These are phyloP conservation scores for Elymus sibiricus DNA, from an alignment of 176 grass and related monocot species.

Conservation along the genomic window DNA sequence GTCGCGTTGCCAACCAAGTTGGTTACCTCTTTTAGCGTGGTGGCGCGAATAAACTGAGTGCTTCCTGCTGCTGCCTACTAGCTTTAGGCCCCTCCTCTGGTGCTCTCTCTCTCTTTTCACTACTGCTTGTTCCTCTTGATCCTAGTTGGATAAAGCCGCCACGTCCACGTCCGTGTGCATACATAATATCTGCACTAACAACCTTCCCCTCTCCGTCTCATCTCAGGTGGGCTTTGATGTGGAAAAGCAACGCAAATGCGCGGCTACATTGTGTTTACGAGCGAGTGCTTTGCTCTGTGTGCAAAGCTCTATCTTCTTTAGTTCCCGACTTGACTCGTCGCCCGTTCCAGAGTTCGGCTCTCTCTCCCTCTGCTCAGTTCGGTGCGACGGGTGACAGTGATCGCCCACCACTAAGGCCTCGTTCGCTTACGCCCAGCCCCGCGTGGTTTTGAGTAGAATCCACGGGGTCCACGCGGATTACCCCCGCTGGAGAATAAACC, in stretches of 20 bases:
- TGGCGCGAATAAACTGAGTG: constrained; percentile 36
- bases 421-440: too few relatives aligned
- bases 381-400: background rate
- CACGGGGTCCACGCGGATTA: too few relatives aligned
- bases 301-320: constrained; percentile 12
- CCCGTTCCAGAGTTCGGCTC: background rate
- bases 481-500: too few relatives aligned
- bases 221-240: constrained; percentile 27
- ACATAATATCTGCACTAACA: background rate
- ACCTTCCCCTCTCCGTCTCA: background rate
- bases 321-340: background rate
- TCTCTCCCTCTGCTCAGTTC: background rate
- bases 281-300: constrained; percentile 14
- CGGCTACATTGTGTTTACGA: background rate
- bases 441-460: too few relatives aligned
- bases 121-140: background rate
- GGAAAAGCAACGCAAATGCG: constrained; percentile 5
- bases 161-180: background rate
- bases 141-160: constrained; percentile 41
- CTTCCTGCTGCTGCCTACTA: constrained; percentile 13
- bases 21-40: background rate
- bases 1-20: constrained; percentile 24
- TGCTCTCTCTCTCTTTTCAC: background rate
- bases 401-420: background rate
- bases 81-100: background rate